phyloP scores from a whole-genome alignment of 495 filamentous ascomycete genomes.

The Articulospora tetracladia region DNA sequence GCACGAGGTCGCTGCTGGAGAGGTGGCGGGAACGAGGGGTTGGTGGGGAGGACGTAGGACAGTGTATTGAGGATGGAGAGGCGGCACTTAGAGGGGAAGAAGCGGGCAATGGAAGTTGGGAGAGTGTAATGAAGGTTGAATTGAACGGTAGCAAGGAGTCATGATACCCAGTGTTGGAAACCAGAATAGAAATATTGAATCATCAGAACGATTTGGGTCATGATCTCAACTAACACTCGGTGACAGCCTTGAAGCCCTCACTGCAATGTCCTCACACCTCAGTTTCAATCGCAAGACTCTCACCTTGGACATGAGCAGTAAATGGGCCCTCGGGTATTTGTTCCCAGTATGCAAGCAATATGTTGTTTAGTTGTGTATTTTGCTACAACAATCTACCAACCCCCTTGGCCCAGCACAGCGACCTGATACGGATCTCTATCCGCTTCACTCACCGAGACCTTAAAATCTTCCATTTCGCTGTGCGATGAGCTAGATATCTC shows the following conservation, averaged over 20 bases:
- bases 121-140: slow-evolving; percentile 5
- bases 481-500: not conserved
- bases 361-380: no score
- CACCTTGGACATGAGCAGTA: no score
- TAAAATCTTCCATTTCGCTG: slow-evolving; percentile 31
- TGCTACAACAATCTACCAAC: slow-evolving; percentile 21
- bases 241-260: no score
- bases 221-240: no score
- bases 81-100: slow-evolving; percentile 34
- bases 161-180: not conserved
- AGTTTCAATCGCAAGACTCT: no score
- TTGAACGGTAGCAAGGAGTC: not conserved
- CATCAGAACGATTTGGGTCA: no score
- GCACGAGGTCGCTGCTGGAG: slow-evolving; percentile 45
- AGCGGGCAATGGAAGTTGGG: slow-evolving; percentile 18
- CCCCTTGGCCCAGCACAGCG: slow-evolving; percentile 13
- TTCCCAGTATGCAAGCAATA: no score
- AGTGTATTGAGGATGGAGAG: slow-evolving; percentile 50
- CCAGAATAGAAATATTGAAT: not conserved
- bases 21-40: slow-evolving; percentile 48
- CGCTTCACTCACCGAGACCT: slow-evolving; percentile 68
- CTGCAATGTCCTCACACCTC: no score
- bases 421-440: slow-evolving; percentile 69
- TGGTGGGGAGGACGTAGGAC: slow-evolving; percentile 43
- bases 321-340: no score